Percentiles rank a stretch among this genome's conserved stretches.
These are phyloP conservation scores for Thelonectria discophora DNA, from an alignment of 2,329 filamentous ascomycete genomes.

Conservation along the genomic window DNA sequence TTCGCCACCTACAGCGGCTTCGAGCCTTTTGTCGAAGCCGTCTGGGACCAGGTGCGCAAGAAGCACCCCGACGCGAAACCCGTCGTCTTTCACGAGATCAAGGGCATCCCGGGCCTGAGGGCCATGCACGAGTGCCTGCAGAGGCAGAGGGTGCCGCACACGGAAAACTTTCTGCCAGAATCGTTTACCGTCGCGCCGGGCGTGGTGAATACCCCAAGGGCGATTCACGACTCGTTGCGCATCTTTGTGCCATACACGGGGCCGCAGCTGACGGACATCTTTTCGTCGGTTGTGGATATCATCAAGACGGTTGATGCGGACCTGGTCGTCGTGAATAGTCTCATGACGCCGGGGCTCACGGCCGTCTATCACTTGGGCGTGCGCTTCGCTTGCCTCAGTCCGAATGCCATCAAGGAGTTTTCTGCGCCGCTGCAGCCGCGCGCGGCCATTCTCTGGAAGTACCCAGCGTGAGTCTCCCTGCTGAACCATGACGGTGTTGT, in stretches of 20 bases:
- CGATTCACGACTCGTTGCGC: slow-evolving; percentile 46
- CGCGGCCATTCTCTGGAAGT: slow-evolving; percentile 47
- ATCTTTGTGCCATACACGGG: slow-evolving; percentile 34
- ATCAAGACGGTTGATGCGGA: slow-evolving; percentile 50
- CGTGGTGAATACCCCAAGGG: slow-evolving; percentile 38
- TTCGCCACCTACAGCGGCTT: slow-evolving; percentile 54
- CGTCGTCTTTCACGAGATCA: slow-evolving; percentile 42
- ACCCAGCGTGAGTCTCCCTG: slow-evolving; percentile 47
- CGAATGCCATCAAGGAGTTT: slow-evolving; percentile 56
- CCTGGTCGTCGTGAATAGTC: slow-evolving; percentile 53
- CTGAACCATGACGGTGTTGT: not conserved
- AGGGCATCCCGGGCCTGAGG: slow-evolving; percentile 31
- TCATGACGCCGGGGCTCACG: slow-evolving; percentile 55
- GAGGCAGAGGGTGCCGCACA: not conserved
- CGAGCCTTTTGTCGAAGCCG: slow-evolving; percentile 26
- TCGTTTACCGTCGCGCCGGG: slow-evolving; percentile 24
- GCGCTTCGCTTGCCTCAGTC: slow-evolving; percentile 52
- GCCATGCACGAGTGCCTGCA: slow-evolving; percentile 19
- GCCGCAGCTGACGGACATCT: slow-evolving; percentile 52
- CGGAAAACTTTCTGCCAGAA: slow-evolving; percentile 3
- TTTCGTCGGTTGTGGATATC: slow-evolving; percentile 49
- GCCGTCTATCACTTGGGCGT: slow-evolving; percentile 49
- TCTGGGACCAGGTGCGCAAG: slow-evolving; percentile 21
- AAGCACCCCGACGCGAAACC: slow-evolving; percentile 27
- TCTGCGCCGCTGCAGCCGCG: slow-evolving; percentile 50